phyloP scores from a whole-genome alignment of 129 eudicot genomes.

The Flaveria sonorensis region DNA sequence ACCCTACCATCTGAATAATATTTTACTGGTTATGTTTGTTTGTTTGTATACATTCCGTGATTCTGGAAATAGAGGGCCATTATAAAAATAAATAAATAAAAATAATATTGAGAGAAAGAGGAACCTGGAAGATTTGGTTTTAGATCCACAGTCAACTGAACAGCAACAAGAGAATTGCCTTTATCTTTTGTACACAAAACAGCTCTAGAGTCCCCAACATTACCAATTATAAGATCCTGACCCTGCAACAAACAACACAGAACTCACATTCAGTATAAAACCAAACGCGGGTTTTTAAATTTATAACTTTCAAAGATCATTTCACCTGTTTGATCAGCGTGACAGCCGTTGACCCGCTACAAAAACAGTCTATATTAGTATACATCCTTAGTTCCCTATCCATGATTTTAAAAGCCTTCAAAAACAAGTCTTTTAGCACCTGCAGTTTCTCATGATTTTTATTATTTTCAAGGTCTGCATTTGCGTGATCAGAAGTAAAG shows the following conservation, averaged over 20 bases:
- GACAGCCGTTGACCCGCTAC: constrained; percentile 94
- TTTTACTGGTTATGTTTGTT: no score
- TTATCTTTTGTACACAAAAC: constrained; percentile 65
- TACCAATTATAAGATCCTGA: constrained; percentile 72
- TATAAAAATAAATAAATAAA: not conserved
- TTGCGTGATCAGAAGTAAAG: constrained; percentile 34
- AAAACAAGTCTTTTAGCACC: constrained; percentile 61
- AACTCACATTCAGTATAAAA: constrained; percentile 13
- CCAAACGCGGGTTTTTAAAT: not conserved
- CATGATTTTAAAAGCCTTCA: constrained; percentile 79
- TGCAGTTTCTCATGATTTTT: constrained; percentile 57
- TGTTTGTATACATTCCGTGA: no score
- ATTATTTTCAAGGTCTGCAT: constrained; percentile 38
- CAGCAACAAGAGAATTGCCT: constrained; percentile 49
- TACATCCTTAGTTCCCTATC: constrained; percentile 75
- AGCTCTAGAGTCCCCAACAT: constrained; percentile 83
- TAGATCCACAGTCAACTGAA: constrained; percentile 80
- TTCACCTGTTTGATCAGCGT: constrained; percentile 84
- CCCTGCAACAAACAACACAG: constrained; percentile 48
- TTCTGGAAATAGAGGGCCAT: no score
- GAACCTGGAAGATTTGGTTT: constrained; percentile 84
- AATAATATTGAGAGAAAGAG: not conserved
- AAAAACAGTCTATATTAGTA: constrained; percentile 72
- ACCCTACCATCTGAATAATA: not conserved
- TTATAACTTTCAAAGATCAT: not conserved